Evolutionary conservation across 257 asterid genomes (phyloP), one percentile per base, ranked within the genome.

Genomic region (Verbena officinalis): DNA sequence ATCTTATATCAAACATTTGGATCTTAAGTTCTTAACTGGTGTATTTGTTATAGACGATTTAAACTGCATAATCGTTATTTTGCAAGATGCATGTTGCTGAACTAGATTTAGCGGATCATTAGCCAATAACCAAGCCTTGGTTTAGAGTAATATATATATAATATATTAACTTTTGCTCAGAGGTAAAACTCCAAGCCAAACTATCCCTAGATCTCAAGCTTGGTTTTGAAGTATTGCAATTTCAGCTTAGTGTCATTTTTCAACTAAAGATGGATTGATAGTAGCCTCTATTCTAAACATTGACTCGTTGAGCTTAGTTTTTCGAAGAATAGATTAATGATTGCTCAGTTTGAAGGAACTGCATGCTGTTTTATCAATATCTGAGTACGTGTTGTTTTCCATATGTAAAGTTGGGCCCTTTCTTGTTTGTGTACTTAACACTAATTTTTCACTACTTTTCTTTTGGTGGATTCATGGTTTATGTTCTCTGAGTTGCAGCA

Each of bases 401-500:
- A 8, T n/a, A 13, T 16, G 36, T 24, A 30, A 13, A 52, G 27
- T 24, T 53, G 55, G 16, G 11, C 33, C 53, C 15, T 55, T 15
- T 31, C 45, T 42, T 31, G 51, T 12, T 33, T 57, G 49, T 17
- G n/a, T 24, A 2, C 21, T 51, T 33, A 9, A 33, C n/a, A 44
- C 16, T 39, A 21, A 51, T 57, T 30, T 36, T 17, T 17, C 39
- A 30, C 19, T 7, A 46, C 20, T 50, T 54, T 5, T 46, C 14
- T 62, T 45, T 33, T 19, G 13, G 62, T 72, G 62, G 59, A 30
- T 21, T 75, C 23, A 44, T 64, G 48, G 4, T 34, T 55, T 33
- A 7, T 75, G 39, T 49, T 59, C 71, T 31, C 10, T 23, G 27
- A 17, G 57, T 48, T 44, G 27, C 85, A 89, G 92, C 96, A 60